Evolutionary conservation across 2,329 filamentous ascomycete species (phyloP), one percentile per base, ranked within the genome.

Genomic region (Apiospora saccharicola): DNA sequence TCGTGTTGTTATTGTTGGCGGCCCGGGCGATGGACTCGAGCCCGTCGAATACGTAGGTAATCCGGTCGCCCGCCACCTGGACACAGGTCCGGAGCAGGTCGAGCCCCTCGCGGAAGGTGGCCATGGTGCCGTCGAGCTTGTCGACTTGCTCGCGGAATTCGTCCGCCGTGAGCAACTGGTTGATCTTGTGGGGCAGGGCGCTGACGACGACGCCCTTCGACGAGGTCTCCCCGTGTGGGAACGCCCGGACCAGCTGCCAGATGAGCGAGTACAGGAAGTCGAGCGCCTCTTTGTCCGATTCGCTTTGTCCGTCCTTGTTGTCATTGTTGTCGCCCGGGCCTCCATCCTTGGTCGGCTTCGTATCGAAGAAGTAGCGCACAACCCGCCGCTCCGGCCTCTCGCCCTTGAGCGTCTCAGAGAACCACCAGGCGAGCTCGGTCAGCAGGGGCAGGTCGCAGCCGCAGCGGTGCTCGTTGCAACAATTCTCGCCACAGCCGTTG

Each of bases 121-220:
- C 7, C 53, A 61, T 61, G 53, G 53, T 61, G 53, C 53, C 53
- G 53, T 61, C 53, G 53, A 61, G 53, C 53, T 34, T 10, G 6
- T 19, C 8, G 0, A 61, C 53, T 16, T 22, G 5, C 7, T 10
- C 53, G 53, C 53, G 53, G 53, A 61, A 61, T 7, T 61, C 30
- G 53, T 37, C 53, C 1, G 22, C 53, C 30, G 30, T 61, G 7
- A 61, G 19, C 30, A 30, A 5, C 24, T 4, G 4, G 16, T 30
- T 34, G 53, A 22, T 16, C 53, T 22, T 16, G 16, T 37, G 1
- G 26, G 53, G 30, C 7, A 61, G 34, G 30, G 53, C 53, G 16
- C 30, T 61, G 30, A 61, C 16, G 30, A 61, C 26, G 16, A 61
- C 53, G 26, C 53, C 53, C 30, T 34, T 30, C 6, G 53, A 2